Evolutionary conservation across 108 stramenopile species (phyloP).

Genomic region (Fragilaria crotonensis): DNA sequence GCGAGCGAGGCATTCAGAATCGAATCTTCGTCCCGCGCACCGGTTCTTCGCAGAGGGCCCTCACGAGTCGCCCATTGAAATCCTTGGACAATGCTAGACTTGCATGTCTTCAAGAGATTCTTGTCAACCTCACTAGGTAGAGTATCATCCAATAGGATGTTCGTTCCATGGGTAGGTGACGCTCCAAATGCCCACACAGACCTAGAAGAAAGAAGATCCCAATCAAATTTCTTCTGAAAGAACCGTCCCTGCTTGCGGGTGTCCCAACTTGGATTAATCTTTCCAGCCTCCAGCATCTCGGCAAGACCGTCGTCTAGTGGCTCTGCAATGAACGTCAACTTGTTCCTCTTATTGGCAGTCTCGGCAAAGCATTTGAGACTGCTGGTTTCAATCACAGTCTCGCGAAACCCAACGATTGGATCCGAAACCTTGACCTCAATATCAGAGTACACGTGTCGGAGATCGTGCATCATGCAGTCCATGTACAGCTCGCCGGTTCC

Average conservation of each 20-base stretch:
- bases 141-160: conserved; percentile 95
- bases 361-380: conserved; percentile 90
- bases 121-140: conserved; percentile 92
- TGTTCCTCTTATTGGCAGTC: conserved; percentile 96
- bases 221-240: conserved; percentile 90
- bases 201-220: conserved; percentile 96
- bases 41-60: conserved; percentile 98
- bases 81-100: conserved; percentile 91
- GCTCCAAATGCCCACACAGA: conserved; percentile 99
- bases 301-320: conserved; percentile 95
- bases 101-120: conserved; percentile 55
- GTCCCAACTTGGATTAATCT: conserved; percentile 79
- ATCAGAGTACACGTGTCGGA: conserved; percentile 93
- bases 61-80: conserved; percentile 98
- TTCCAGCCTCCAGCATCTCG: conserved; percentile 85
- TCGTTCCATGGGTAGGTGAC: conserved; percentile 81
- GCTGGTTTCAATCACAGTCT: conserved; percentile 95
- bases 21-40: conserved; percentile 90
- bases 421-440: conserved; percentile 98
- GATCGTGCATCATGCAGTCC: conserved; percentile 99
- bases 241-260: conserved; percentile 68
- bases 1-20: conserved; percentile 90
- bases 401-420: conserved; percentile 94
- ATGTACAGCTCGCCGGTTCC: conserved; percentile 97
- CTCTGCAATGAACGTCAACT: conserved; percentile 93